phyloP scores from a whole-genome alignment of 768 basidiomycete genomes.

The Calocera cornea region DNA sequence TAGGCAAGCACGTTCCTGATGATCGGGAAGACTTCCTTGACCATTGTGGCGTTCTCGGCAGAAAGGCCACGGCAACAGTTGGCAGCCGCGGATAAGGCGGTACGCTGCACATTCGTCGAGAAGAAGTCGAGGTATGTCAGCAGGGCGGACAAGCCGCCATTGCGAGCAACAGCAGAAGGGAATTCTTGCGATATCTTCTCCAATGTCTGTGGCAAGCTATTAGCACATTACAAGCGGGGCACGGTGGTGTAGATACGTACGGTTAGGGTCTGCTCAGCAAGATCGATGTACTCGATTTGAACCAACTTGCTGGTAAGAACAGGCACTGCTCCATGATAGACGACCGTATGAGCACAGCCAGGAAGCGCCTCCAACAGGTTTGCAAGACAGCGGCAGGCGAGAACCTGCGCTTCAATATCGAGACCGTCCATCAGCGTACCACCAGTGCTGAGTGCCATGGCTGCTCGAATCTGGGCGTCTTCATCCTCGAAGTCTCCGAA shows the following conservation, averaged over 20 bases:
- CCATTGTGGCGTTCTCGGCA: slow-evolving; percentile 76
- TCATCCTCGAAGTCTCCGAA: slow-evolving; percentile 36
- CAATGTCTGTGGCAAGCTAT: slow-evolving; percentile 51
- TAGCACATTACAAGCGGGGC: slow-evolving; percentile 13
- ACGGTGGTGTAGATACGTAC: slow-evolving; percentile 39
- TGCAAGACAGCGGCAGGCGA: slow-evolving; percentile 91
- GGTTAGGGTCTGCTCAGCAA: slow-evolving; percentile 94
- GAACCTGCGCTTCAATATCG: slow-evolving; percentile 70
- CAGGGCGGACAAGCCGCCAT: slow-evolving; percentile 84
- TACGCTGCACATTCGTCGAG: slow-evolving; percentile 92
- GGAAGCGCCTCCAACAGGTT: slow-evolving; percentile 99
- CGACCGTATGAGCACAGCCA: slow-evolving; percentile 91
- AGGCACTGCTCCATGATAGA: slow-evolving; percentile 95
- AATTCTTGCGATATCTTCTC: slow-evolving; percentile 99
- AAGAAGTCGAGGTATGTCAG: slow-evolving; percentile 97
- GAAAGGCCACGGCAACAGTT: slow-evolving; percentile 93
- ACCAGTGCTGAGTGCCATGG: slow-evolving; percentile 57
- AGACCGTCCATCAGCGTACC: slow-evolving; percentile 22
- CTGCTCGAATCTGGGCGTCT: slow-evolving; percentile 79
- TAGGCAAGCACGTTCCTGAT: slow-evolving; percentile 84
- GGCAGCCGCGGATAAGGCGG: slow-evolving; percentile 88
- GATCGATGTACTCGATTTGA: slow-evolving; percentile 94
- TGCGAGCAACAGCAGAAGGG: slow-evolving; percentile 87
- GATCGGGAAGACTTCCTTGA: slow-evolving; percentile 70
- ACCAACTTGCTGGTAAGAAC: slow-evolving; percentile 93